Conservation (phyloP, 306 rosid species). For the Vigna unguiculata region DNA sequence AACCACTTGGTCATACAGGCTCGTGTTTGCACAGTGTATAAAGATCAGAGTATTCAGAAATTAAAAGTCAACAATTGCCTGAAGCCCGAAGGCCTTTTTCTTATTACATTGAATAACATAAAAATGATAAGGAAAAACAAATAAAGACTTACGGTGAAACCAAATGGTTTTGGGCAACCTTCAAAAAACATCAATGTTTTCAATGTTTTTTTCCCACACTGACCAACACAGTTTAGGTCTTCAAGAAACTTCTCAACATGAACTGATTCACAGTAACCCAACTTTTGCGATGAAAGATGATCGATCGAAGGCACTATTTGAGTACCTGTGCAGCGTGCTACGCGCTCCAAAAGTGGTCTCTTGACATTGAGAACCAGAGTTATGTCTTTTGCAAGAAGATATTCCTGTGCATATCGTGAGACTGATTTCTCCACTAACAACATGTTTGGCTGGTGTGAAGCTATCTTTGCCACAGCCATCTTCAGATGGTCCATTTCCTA, state of each 20-base stretch:
- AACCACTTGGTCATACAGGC: neutral
- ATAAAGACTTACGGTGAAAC: conserved; percentile 88
- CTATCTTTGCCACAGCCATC: conserved; percentile 98
- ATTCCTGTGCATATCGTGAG: conserved; percentile 94
- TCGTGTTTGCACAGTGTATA: conserved; percentile 9
- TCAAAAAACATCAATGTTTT: conserved; percentile 97
- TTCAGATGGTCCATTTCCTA: conserved; percentile 98
- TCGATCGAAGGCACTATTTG: conserved; percentile 85
- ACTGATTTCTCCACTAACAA: conserved; percentile 97
- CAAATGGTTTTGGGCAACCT: conserved; percentile 98
- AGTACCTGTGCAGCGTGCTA: conserved; percentile 95
- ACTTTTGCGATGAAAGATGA: conserved; percentile 80
- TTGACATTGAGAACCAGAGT: conserved; percentile 91
- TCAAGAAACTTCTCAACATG: conserved; percentile 81
- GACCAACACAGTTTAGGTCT: conserved; percentile 68
- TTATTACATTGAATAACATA: neutral
- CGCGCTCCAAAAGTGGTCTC: conserved; percentile 87
- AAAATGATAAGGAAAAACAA: conserved; percentile 17
- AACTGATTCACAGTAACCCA: conserved; percentile 87
- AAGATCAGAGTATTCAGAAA: conserved; percentile 27
- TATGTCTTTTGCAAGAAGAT: conserved; percentile 88
- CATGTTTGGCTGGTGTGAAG: conserved; percentile 78
- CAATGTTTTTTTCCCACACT: conserved; percentile 70
- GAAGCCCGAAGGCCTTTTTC: neutral
- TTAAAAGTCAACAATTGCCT: conserved; percentile 19